Percentiles rank a stretch among this genome's conserved stretches.
These are phyloP conservation scores for Trichoderma asperelloides DNA, from an alignment of 495 filamentous ascomycete genomes.

Conservation along the genomic window DNA sequence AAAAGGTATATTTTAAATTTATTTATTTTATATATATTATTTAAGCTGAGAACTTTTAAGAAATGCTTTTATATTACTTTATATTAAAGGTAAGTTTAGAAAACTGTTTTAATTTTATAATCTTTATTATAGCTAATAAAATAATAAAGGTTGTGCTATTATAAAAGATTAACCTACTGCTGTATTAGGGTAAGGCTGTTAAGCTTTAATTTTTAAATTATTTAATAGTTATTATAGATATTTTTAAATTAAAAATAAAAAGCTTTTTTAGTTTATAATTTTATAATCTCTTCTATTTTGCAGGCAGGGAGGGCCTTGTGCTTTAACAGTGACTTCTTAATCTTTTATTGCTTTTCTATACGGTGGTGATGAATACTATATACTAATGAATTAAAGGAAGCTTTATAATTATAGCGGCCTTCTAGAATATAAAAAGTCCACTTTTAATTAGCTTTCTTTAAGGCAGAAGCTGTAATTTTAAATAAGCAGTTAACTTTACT, in stretches of 20 bases:
- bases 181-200: neutral
- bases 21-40: constrained; percentile 12
- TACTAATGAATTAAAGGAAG: neutral
- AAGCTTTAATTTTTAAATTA: neutral
- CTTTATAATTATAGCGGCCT: neutral
- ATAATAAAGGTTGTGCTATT: neutral
- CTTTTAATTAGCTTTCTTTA: neutral
- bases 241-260: neutral
- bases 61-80: neutral
- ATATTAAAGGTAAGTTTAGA: constrained; percentile 1
- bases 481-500: neutral
- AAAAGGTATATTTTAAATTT: constrained; percentile 10
- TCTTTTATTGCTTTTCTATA: neutral
- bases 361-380: neutral
- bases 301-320: neutral
- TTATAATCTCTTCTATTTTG: neutral
- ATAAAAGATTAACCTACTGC: neutral
- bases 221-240: neutral
- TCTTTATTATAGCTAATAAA: neutral
- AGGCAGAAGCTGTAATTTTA: neutral
- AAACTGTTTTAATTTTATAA: neutral
- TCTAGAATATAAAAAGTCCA: neutral
- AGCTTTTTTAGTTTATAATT: neutral
- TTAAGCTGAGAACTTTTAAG: neutral
- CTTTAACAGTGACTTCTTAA: neutral